phyloP scores from a whole-genome alignment of 2,329 filamentous ascomycete genomes.

The Aspergillus chevalieri region DNA sequence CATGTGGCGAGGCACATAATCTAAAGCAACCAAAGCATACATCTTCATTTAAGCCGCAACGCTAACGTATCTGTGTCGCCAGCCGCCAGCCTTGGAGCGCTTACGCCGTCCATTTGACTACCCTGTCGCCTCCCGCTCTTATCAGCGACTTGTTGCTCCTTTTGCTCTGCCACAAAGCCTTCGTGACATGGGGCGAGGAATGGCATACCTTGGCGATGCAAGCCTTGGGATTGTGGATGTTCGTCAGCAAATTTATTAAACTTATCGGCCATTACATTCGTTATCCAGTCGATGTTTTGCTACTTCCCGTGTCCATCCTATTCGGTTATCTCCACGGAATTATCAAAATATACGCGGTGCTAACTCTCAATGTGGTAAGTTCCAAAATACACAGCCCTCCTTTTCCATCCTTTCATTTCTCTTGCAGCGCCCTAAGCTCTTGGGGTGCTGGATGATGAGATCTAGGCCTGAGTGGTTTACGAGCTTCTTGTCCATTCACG shows the following conservation, averaged over 20 bases:
- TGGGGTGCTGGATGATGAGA: neutral
- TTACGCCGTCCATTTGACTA: conserved; percentile 88
- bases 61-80: conserved; percentile 23
- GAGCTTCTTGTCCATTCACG: too few species aligned
- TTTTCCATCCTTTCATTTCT: neutral
- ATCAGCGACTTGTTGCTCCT: conserved; percentile 69
- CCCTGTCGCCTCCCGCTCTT: conserved; percentile 82
- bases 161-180: conserved; percentile 63
- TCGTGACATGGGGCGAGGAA: conserved; percentile 52
- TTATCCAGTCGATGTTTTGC: conserved; percentile 73
- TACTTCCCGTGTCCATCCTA: conserved; percentile 75
- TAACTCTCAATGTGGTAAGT: conserved; percentile 76
- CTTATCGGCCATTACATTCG: conserved; percentile 78
- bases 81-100: conserved; percentile 91
- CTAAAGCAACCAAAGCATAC: conserved; percentile 4
- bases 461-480: too few species aligned
- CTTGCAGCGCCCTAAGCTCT: conserved; percentile 2
- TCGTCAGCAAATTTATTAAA: conserved; percentile 88
- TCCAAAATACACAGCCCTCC: conserved; percentile 7
- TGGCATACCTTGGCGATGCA: conserved; percentile 53
- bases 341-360: conserved; percentile 83
- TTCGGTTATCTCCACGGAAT: conserved; percentile 92
- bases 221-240: conserved; percentile 66
- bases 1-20: conserved; percentile 9
- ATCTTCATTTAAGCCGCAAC: conserved; percentile 9